Evolutionary conservation across 2,329 filamentous ascomycete genomes (phyloP).

Genomic region (Ophiostoma perfectum): DNA sequence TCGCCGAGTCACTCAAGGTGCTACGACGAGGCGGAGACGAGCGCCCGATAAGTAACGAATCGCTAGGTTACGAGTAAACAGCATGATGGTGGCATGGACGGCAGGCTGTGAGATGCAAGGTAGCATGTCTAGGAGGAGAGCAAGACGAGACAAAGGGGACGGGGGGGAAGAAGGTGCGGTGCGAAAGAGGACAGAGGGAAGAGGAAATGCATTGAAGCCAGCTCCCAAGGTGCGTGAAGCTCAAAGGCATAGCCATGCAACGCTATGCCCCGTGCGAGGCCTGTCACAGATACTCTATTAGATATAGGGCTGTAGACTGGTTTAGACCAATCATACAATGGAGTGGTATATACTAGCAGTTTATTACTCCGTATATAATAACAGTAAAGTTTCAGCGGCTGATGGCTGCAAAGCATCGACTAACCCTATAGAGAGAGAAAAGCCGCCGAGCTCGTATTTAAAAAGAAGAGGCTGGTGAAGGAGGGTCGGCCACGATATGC

Average conservation of each 20-base stretch:
- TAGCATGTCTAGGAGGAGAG: neutral
- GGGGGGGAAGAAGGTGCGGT: neutral
- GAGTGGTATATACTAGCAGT: too few relatives aligned
- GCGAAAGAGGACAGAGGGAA: neutral
- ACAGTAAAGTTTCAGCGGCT: too few relatives aligned
- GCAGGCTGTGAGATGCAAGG: neutral
- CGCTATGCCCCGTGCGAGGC: neutral
- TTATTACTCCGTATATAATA: too few relatives aligned
- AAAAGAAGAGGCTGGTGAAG: neutral
- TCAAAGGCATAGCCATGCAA: neutral
- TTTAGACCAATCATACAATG: neutral
- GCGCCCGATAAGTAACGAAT: neutral
- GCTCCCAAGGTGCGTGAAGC: neutral
- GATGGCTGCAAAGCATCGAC: neutral
- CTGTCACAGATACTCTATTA: neutral
- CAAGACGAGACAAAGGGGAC: neutral
- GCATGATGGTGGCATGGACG: neutral
- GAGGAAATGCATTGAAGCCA: neutral
- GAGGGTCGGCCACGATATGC: too few relatives aligned
- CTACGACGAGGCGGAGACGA: neutral
- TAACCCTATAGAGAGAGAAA: neutral
- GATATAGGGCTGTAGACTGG: slow-evolving; percentile 6
- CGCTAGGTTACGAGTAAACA: neutral
- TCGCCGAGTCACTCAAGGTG: neutral
- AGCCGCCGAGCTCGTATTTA: slow-evolving; percentile 7